Conservation (phyloP, 257 asterid genomes). For the Fraxinus cuspidata region DNA sequence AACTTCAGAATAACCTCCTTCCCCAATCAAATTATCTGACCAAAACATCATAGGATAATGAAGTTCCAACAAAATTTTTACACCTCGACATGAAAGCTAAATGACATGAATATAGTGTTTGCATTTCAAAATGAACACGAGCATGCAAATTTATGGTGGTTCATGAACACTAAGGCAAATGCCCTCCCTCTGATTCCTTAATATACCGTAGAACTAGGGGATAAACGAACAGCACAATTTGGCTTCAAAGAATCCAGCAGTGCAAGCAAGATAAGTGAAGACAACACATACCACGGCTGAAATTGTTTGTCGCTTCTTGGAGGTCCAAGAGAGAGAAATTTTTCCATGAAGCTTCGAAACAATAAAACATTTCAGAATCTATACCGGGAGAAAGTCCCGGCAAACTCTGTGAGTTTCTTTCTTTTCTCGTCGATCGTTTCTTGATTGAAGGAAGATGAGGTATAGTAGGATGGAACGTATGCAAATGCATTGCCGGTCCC, state of each 20-base stretch:
- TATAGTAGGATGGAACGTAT: conserved; percentile 64
- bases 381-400: conserved; percentile 56
- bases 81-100: not conserved
- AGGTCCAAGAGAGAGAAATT: conserved; percentile 81
- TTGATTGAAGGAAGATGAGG: conserved; percentile 80
- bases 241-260: not conserved
- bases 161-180: not conserved
- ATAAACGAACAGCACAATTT: not conserved
- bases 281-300: conserved; percentile 53
- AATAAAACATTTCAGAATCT: conserved; percentile 60
- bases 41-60: not conserved
- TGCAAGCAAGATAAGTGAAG: not conserved
- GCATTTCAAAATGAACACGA: not conserved
- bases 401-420: conserved; percentile 52
- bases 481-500: conserved; percentile 54
- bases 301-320: conserved; percentile 63
- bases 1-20: conserved; percentile 95
- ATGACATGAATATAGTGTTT: not conserved
- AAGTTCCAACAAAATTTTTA: not conserved
- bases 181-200: not conserved
- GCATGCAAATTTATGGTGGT: not conserved
- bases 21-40: conserved; percentile 81
- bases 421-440: conserved; percentile 64
- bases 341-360: conserved; percentile 83
- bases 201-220: not conserved